Conservation (phyloP, 208 protist genomes). For the Blastocrithidia nonstop region DNA sequence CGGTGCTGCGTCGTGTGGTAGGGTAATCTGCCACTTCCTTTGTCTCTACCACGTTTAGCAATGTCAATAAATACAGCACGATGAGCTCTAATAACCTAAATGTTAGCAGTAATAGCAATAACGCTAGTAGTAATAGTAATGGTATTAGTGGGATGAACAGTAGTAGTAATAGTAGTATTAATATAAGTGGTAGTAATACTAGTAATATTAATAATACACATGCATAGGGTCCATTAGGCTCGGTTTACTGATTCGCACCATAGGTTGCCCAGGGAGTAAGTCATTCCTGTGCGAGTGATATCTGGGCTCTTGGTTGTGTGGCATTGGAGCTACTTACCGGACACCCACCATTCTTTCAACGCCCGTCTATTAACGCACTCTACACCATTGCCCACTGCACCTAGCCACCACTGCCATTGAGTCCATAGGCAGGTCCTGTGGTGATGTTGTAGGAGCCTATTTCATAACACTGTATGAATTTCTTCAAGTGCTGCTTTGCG, state of each 20-base stretch:
- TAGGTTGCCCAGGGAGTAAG: constrained; percentile 34
- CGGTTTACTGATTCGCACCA: constrained; percentile 78
- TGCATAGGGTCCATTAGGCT: constrained; percentile 11
- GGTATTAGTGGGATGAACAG: too few relatives aligned
- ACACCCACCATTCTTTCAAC: constrained; percentile 53
- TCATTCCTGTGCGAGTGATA: constrained; percentile 29
- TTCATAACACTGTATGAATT: constrained; percentile 27
- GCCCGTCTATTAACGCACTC: constrained; percentile 33
- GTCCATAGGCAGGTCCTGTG: constrained; percentile 4
- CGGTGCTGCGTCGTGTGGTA: neutral
- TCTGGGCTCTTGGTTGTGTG: constrained; percentile 74
- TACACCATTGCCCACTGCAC: constrained; percentile 28
- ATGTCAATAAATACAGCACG: too few relatives aligned
- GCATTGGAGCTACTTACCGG: constrained; percentile 63
- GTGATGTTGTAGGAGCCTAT: constrained; percentile 21
- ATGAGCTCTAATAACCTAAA: too few relatives aligned
- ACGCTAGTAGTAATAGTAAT: too few relatives aligned
- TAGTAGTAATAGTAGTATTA: too few relatives aligned
- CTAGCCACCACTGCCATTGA: neutral
- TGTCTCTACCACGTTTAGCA: too few relatives aligned
- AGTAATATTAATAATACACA: neutral
- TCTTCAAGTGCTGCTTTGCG: constrained; percentile 40
- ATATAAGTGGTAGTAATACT: neutral
- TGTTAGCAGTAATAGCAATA: too few relatives aligned
- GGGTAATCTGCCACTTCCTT: too few relatives aligned